phyloP scores from a whole-genome alignment of 441 rosid species.

The Cnidoscolus chayamansa region DNA sequence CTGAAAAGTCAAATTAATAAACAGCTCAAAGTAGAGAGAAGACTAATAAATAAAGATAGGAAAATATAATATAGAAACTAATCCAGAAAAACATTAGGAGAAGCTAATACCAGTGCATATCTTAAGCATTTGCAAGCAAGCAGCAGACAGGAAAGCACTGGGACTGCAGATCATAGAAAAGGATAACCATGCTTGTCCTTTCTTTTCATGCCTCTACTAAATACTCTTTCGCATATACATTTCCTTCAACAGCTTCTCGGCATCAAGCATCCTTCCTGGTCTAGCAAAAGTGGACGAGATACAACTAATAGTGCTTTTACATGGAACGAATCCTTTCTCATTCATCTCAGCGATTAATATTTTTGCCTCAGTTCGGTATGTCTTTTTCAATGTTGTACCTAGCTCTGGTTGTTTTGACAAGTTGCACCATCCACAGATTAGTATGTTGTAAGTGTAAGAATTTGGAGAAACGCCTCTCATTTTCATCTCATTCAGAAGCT shows the following conservation, averaged over 20 bases:
- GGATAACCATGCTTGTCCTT: slow-evolving; percentile 6
- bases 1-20: background rate
- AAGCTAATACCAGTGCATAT: slow-evolving; percentile 7
- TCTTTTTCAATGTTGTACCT: slow-evolving; percentile 44
- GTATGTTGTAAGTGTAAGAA: slow-evolving; percentile 68
- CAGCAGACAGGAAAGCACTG: background rate
- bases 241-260: slow-evolving; percentile 49
- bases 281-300: slow-evolving; percentile 64
- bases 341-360: slow-evolving; percentile 61
- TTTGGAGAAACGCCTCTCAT: slow-evolving; percentile 53
- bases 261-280: slow-evolving; percentile 57
- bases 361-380: slow-evolving; percentile 60
- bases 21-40: background rate
- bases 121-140: slow-evolving; percentile 14
- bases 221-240: slow-evolving; percentile 40
- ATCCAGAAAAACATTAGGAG: background rate
- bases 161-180: background rate
- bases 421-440: slow-evolving; percentile 71
- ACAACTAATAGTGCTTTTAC: slow-evolving; percentile 53
- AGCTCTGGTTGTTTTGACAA: slow-evolving; percentile 50
- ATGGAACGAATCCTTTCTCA: slow-evolving; percentile 60
- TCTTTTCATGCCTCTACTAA: slow-evolving; percentile 14
- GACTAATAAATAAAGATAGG: background rate
- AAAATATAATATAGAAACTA: background rate
- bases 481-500: slow-evolving; percentile 77